These are phyloP conservation scores for Ustilago nuda DNA, from an alignment of 1,284 basidiomycete genomes.

Conservation along the genomic window DNA sequence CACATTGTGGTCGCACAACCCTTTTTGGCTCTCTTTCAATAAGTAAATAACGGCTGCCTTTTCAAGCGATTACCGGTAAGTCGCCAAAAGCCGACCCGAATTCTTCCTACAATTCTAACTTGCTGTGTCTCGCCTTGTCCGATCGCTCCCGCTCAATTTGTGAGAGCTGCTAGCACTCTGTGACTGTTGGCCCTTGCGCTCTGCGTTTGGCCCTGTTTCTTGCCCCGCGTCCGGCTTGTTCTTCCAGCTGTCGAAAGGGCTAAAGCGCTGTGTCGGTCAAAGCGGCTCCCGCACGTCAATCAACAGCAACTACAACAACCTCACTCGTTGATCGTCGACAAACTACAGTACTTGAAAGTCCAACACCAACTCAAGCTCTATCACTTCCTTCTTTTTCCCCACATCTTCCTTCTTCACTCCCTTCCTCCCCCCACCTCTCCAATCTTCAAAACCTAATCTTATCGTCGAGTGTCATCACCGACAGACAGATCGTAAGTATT, in stretches of 20 bases:
- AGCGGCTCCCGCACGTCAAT: constrained; percentile 27
- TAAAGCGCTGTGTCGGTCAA: constrained; percentile 14
- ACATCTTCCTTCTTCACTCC: constrained; percentile 10
- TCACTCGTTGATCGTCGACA: constrained; percentile 5
- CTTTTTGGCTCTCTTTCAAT: constrained; percentile 1
- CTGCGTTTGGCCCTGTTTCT: not conserved
- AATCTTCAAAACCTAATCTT: constrained; percentile 1
- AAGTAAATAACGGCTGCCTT: not conserved
- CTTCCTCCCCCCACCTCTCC: constrained; percentile 3
- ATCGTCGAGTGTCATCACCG: constrained; percentile 24
- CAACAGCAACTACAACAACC: not conserved
- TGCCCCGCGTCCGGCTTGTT: constrained; percentile 6
- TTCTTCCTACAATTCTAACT: constrained; percentile 18
- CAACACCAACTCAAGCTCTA: constrained; percentile 1
- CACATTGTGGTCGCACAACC: not conserved
- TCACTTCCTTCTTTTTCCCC: constrained; percentile 8
- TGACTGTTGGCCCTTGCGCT: not conserved
- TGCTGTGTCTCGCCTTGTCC: not conserved
- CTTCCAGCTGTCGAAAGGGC: not conserved
- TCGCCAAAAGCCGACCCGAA: constrained; percentile 44
- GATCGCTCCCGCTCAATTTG: not conserved
- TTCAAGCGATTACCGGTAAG: constrained; percentile 25
- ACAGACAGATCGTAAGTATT: constrained; percentile 43
- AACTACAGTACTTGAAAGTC: constrained; percentile 10
- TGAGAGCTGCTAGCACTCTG: not conserved